These are phyloP conservation scores for Penicillium odoratum DNA, from an alignment of 495 filamentous ascomycete genomes.

Conservation along the genomic window DNA sequence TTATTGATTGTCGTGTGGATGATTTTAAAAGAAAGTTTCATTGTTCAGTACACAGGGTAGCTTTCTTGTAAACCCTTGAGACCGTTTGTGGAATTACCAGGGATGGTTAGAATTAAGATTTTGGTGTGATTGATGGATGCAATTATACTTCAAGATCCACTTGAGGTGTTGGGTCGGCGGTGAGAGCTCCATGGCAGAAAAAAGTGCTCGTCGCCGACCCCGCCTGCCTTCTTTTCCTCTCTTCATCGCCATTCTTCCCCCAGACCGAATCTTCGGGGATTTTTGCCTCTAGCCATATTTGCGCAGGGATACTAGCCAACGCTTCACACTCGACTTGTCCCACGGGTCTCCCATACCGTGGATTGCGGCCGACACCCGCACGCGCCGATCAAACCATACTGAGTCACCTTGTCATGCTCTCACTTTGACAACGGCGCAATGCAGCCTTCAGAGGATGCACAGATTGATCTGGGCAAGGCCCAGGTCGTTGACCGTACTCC, in stretches of 20 bases:
- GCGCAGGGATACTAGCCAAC: background rate
- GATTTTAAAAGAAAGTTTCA: too few species aligned
- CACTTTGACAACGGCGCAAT: constrained; percentile 43
- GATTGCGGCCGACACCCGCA: constrained; percentile 23
- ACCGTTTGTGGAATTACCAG: too few species aligned
- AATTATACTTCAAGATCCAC: background rate
- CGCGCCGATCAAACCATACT: constrained; percentile 27
- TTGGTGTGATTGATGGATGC: background rate
- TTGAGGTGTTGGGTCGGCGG: constrained; percentile 7
- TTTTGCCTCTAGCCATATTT: background rate
- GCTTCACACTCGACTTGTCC: background rate
- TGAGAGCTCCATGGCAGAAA: constrained; percentile 26
- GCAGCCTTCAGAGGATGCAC: constrained; percentile 50
- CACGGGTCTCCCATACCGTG: background rate
- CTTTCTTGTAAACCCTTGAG: too few species aligned
- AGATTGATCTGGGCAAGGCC: constrained; percentile 68
- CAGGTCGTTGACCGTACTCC: constrained; percentile 85
- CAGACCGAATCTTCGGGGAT: background rate
- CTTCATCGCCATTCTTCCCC: background rate
- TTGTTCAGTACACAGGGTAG: too few species aligned
- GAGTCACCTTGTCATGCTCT: constrained; percentile 44
- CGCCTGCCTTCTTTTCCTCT: constrained; percentile 12
- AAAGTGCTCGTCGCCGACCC: constrained; percentile 38
- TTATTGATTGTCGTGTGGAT: too few species aligned
- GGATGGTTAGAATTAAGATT: too few species aligned